Percentiles rank a stretch among this genome's conserved stretches.
Evolutionary conservation across 192 early-diverging fungal species (phyloP).

Genomic region (Entomortierella chlamydospora): DNA sequence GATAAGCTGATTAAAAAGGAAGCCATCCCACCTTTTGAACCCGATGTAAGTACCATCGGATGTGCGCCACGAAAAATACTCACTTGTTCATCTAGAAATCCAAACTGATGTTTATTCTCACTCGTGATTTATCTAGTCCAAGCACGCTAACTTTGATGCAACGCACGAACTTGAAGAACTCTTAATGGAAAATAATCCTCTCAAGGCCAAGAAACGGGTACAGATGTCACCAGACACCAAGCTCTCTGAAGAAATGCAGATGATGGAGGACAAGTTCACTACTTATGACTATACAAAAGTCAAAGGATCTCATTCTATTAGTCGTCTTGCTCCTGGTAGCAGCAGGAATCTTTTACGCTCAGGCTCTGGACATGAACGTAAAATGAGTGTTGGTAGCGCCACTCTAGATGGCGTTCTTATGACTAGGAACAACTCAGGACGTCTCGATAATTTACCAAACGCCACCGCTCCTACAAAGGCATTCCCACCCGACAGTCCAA

Average conservation of each 20-base stretch:
- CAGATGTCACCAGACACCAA: constrained; percentile 56
- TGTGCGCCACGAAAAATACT: neutral
- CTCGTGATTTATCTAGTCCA: constrained; percentile 62
- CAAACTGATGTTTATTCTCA: neutral
- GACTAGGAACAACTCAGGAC: constrained; percentile 18
- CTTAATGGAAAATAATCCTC: constrained; percentile 95
- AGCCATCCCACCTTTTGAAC: constrained; percentile 83
- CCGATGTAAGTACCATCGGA: constrained; percentile 70
- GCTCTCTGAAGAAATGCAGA: constrained; percentile 69
- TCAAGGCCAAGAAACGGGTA: constrained; percentile 78
- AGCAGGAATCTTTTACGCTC: constrained; percentile 15
- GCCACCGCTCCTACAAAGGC: constrained; percentile 4
- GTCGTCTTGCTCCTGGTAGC: constrained; percentile 1
- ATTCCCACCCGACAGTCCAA: constrained; percentile 27
- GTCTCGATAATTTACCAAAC: constrained; percentile 32
- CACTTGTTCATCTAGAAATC: neutral
- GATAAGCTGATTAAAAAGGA: constrained; percentile 74
- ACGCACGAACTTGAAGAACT: constrained; percentile 97
- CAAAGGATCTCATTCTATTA: constrained; percentile 24
- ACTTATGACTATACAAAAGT: constrained; percentile 79
- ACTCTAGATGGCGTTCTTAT: constrained; percentile 23
- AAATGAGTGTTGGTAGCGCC: constrained; percentile 19
- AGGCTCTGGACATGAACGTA: constrained; percentile 9
- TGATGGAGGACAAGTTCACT: constrained; percentile 85
- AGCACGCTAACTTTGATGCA: constrained; percentile 94